Base-by-base conservation (phyloP, 345 rosid species). In the Eucalyptus curtisii region DNA sequence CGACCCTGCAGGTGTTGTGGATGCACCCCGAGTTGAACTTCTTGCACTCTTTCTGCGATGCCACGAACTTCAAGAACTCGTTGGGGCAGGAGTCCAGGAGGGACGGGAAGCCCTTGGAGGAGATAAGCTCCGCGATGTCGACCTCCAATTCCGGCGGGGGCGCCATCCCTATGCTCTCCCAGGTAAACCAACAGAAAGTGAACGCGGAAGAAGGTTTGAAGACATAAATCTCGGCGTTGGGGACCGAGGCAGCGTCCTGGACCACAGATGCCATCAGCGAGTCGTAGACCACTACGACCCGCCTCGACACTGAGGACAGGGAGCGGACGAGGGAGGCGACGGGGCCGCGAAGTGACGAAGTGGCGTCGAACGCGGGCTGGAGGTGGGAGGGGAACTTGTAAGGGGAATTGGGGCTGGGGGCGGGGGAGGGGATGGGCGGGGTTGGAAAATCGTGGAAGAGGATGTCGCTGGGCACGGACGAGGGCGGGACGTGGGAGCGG, bases 11-110 rank as follows among this genome's bases (percentile, higher is more conserved):
- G 7, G 86, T 48, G 57, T 30, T 85, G 53, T 9, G 49, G 49
- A 85, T 27, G 55, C 49, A 27, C 19, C 86, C 86, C 22, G 55
- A 24, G 37, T 33, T 49, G 49, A 14, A 33, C 24, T 52, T 85
- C 57, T 30, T n/a, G 86, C 49, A 85, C 33, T 85, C 86, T 10
- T 27, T 27, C 86, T 85, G 86, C 55, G 37, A 48, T 24, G 4
- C 14, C 13, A 7, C 6, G 37, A 85, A 85, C 52, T 49, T 33
- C 86, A 49, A 85, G 86, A 49, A 85, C 93, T 94, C 96, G 93
- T 14, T 90, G 93, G 88, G 92, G 87, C 16, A 92, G 90, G 48
- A 92, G 33, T 64, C 37, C 76, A 14, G 20, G 37, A 64, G 3
- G 37, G 76, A 64, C 76, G 76, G 76, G 76, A 64, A 64, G 76